These are phyloP conservation scores for Agaricus blazei DNA, from an alignment of 768 basidiomycete species.

Conservation along the genomic window DNA sequence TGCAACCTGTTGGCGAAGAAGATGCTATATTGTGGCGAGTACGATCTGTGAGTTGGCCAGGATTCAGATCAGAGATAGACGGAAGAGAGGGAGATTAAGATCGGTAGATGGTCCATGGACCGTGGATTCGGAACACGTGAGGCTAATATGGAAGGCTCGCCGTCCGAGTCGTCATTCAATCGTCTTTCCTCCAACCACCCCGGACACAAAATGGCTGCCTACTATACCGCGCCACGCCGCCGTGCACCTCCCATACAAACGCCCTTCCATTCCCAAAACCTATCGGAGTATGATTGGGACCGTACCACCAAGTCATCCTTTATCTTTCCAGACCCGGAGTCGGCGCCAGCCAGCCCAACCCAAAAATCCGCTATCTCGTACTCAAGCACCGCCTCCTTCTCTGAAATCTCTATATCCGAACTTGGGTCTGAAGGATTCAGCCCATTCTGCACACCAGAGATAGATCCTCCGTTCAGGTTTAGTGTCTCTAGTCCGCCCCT, in stretches of 20 bases:
- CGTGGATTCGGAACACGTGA: too few relatives aligned
- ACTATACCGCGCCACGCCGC: neutral
- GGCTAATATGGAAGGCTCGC: too few relatives aligned
- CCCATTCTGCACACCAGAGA: neutral
- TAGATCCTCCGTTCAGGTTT: neutral
- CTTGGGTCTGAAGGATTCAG: conserved; percentile 1
- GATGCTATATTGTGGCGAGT: too few relatives aligned
- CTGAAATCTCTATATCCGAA: conserved; percentile 9
- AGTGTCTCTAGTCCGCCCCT: neutral
- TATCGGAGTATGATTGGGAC: neutral
- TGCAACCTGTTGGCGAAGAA: too few relatives aligned
- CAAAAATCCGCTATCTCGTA: conserved; percentile 11
- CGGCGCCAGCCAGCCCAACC: conserved; percentile 15
- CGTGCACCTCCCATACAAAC: neutral
- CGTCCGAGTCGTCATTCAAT: too few relatives aligned
- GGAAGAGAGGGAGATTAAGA: too few relatives aligned
- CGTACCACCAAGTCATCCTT: conserved; percentile 10
- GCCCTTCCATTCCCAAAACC: neutral
- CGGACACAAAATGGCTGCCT: too few relatives aligned
- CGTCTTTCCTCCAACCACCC: too few relatives aligned
- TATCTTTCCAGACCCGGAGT: conserved; percentile 18
- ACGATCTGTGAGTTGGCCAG: too few relatives aligned
- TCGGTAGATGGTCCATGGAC: too few relatives aligned
- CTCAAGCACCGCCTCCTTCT: conserved; percentile 6
- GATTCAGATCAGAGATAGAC: too few relatives aligned